Conservation (phyloP, 2,329 filamentous ascomycete genomes). For the Malbranchea zuffiana region DNA sequence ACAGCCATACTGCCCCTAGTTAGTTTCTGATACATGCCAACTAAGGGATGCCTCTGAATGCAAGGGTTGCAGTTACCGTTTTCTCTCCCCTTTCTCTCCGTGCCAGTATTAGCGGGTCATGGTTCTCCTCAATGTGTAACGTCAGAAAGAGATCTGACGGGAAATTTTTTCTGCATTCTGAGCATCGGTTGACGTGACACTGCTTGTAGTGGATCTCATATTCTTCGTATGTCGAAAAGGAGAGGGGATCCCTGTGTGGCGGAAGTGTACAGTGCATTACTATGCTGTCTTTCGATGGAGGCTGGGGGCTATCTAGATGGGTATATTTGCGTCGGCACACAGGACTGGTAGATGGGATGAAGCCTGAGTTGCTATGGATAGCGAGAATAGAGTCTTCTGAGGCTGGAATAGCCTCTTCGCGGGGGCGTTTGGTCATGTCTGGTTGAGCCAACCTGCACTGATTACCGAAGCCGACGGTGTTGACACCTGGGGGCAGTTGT, state of each 20-base stretch:
- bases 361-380: constrained; percentile 17
- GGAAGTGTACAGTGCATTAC: constrained; percentile 73
- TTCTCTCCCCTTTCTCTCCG: constrained; percentile 71
- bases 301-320: constrained; percentile 35
- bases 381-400: constrained; percentile 24
- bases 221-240: constrained; percentile 63
- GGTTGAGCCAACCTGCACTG: neutral
- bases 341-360: constrained; percentile 21
- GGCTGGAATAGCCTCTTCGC: constrained; percentile 40
- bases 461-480: neutral
- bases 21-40: neutral
- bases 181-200: constrained; percentile 71
- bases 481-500: no score
- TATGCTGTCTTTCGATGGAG: constrained; percentile 20
- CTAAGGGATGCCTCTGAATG: neutral
- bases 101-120: constrained; percentile 67
- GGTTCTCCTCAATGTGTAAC: constrained; percentile 82
- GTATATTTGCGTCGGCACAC: constrained; percentile 42
- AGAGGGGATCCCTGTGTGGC: constrained; percentile 59
- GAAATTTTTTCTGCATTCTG: constrained; percentile 76
- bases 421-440: constrained; percentile 51
- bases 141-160: constrained; percentile 70
- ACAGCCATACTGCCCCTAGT: constrained; percentile 57
- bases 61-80: constrained; percentile 44
- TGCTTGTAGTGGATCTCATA: constrained; percentile 82